Evolutionary conservation across 1,284 basidiomycete species (phyloP), one percentile per base, ranked within the genome.

Genomic region (Ceratobasidium sp.): DNA sequence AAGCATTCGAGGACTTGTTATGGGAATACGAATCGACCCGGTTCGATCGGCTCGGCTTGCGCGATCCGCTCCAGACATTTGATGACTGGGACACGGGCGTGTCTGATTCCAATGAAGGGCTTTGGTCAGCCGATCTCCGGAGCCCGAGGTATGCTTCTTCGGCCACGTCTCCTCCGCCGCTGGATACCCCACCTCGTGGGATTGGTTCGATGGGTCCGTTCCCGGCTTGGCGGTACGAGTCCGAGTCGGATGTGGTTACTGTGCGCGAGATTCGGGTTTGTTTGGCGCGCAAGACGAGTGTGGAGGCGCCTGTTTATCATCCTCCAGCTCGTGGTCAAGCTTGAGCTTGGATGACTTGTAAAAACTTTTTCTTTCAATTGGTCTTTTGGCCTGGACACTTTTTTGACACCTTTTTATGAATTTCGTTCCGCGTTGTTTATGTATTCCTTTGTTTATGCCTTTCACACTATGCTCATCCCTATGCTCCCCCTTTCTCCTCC

Each of bases 251-350:
- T 30, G 60, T 75, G 38, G 62, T 75, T 12, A 65, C 59, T 2
- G 73, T 75, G 12, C 73, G 73, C 62, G 73, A 75, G 48, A 75
- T 75, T 41, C 73, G 73, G 12, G 73, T 75, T 55, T 75, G 73
- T 23, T 50, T 75, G 48, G 73, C 73, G 46, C 73, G 73, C 73
- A 75, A 75, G 50, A 46, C 50, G 30, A 65, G 62, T 33, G 27
- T 20, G 48, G 62, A 54, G 2, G 27, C 73, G 10, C 60, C 73
- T 27, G 44, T 50, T 59, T 48, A 57, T 48, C 54, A 68, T 16
- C 30, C 66, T 16, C 50, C 23, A 8, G 27, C 66, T 38, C n/a
- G 50, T 50, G 41, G 27, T 27, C 65, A 33, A 30, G 65, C 44
- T 67, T 46, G 48, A 50, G 55, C 64, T 23, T 59, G 41, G 20